These are phyloP conservation scores for Nigrospora sphaerica DNA, from an alignment of 2,329 filamentous ascomycete species.

Conservation along the genomic window DNA sequence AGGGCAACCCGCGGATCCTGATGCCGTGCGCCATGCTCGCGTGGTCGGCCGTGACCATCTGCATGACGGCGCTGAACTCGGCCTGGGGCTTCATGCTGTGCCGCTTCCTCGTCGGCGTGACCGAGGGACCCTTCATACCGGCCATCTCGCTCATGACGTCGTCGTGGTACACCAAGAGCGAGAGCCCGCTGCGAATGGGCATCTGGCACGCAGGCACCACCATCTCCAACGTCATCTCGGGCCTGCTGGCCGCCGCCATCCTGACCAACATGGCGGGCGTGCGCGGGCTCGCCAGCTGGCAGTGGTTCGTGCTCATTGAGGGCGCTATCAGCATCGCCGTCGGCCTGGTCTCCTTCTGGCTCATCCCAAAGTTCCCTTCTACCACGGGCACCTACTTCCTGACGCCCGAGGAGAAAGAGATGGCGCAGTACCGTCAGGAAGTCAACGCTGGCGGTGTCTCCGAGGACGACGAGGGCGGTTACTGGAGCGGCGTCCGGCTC, in stretches of 20 bases:
- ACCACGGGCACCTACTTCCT: slow-evolving; percentile 24
- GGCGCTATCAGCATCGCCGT: slow-evolving; percentile 24
- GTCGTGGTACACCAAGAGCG: slow-evolving; percentile 39
- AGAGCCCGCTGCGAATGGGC: slow-evolving; percentile 34
- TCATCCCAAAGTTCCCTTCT: slow-evolving; percentile 28
- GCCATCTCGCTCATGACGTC: slow-evolving; percentile 37
- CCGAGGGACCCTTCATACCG: slow-evolving; percentile 34
- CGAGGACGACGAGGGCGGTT: slow-evolving; percentile 29
- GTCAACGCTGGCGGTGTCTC: slow-evolving; percentile 26
- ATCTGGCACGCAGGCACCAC: slow-evolving; percentile 38
- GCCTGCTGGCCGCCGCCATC: slow-evolving; percentile 34
- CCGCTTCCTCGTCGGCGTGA: slow-evolving; percentile 22
- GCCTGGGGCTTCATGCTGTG: slow-evolving; percentile 21
- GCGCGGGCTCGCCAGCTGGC: slow-evolving; percentile 25
- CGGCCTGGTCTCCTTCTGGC: slow-evolving; percentile 22
- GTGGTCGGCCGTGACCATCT: slow-evolving; percentile 34
- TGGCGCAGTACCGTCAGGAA: slow-evolving; percentile 27
- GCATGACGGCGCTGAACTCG: slow-evolving; percentile 31
- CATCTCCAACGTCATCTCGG: slow-evolving; percentile 35
- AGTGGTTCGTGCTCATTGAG: slow-evolving; percentile 36
- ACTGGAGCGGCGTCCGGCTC: slow-evolving; percentile 27
- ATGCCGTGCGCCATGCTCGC: slow-evolving; percentile 31
- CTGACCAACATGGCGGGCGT: slow-evolving; percentile 34
- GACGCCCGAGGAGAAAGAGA: slow-evolving; percentile 28
- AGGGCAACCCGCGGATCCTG: slow-evolving; percentile 24